A percentile compares a stretch with the other conserved stretches of the same genome.
Conservation (phyloP, 768 basidiomycete species). For the Mycena vitilis region DNA sequence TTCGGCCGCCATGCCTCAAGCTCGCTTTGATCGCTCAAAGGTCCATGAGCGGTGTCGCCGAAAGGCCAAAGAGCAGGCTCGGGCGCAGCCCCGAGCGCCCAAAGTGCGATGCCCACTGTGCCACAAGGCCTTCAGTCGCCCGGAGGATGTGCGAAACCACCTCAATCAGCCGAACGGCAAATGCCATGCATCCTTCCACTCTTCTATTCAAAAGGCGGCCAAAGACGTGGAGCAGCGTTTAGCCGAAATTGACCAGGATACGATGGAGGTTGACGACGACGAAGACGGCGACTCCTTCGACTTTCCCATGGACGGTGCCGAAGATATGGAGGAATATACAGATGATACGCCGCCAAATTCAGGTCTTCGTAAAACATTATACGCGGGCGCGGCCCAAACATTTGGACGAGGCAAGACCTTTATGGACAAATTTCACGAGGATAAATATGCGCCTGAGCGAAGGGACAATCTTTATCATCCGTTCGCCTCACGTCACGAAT, state of each 20-base stretch:
- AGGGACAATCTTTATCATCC: background rate
- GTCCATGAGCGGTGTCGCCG: too few relatives aligned
- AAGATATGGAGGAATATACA: too few relatives aligned
- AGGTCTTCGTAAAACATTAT: background rate
- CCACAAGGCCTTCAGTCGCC: background rate
- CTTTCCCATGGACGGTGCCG: slow-evolving; percentile 5
- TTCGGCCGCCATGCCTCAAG: too few relatives aligned
- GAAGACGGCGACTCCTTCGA: background rate
- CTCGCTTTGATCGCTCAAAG: too few relatives aligned
- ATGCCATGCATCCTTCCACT: background rate
- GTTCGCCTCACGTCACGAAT: background rate
- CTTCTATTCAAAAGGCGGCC: background rate
- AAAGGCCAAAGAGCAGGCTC: too few relatives aligned
- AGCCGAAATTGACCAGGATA: background rate
- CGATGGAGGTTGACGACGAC: background rate
- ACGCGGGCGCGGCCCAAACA: background rate
- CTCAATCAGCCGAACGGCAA: background rate
- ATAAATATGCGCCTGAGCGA: background rate
- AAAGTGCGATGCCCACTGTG: background rate
- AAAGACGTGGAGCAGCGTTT: background rate
- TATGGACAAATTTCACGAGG: background rate
- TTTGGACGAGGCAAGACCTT: background rate
- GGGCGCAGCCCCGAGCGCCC: too few relatives aligned
- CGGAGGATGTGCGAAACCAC: background rate
- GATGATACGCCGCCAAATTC: background rate